Base-by-base conservation (phyloP, 2,329 filamentous ascomycete species). In the Seiridium unicorne region DNA sequence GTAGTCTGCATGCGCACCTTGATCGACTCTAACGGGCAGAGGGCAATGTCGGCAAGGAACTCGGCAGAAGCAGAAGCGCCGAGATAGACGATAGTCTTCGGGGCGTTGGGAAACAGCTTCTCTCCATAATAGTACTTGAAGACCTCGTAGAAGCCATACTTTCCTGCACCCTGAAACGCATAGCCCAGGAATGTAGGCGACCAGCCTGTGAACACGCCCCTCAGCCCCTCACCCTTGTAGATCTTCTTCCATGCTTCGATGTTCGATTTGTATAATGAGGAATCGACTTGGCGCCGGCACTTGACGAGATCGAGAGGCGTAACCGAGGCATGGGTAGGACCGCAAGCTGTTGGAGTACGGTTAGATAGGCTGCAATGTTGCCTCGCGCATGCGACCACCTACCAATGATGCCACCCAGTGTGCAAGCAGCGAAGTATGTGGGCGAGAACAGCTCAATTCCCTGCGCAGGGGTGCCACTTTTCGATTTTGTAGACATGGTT, bases 101-200 rank as follows among this genome's bases (percentile, higher is more conserved):
- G 91, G 68, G 84, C 84, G 71, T 83, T 74, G 5, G 91, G 89
- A 34, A 82, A 82, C 63, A 92, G 85, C n/a, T 85, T 81, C 31
- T 95, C 91, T 58, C 85, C 84, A 75, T 94, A 96, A 61, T 85
- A 88, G 76, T 94, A 93, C 77, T 96, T 95, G 85, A 95, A 95
- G 77, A 86, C 91, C 73, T 95, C 92, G 71, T 95, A 95, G 70
- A 89, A 90, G 61, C 92, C 92, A 72, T 95, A 95, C 75, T 96
- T 95, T 80, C 93, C 90, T 10, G 91, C 89, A 60, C 92, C 92
- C 81, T 96, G 92, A 57, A 88, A 87, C 67, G 86, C 83, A 79
- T 95, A 95, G 47, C 91, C 92, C 64, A 92, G 84, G 65, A 95
- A 86, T 0, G 92, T 96, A 11, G 92, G 92, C 26, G 87, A 79